A percentile compares a stretch with the other conserved stretches of the same genome.
These are phyloP conservation scores for Sarcodon aspratus DNA, from an alignment of 768 basidiomycete species.

Conservation along the genomic window DNA sequence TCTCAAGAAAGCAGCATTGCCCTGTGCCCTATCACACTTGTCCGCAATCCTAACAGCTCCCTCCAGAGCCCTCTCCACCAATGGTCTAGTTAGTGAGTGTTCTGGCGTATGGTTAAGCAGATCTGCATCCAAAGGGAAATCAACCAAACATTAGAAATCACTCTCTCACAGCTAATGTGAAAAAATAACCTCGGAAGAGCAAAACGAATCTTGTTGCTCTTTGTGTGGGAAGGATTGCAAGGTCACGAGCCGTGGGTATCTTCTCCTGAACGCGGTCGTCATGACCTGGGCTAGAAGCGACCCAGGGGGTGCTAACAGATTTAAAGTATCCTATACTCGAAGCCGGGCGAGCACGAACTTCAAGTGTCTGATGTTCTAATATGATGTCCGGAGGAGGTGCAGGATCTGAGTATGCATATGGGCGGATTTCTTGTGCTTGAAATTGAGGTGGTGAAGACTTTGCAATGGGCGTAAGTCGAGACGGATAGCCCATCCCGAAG, in stretches of 20 bases:
- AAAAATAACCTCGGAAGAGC: slow-evolving; percentile 41
- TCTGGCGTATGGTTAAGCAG: slow-evolving; percentile 37
- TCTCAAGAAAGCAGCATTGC: slow-evolving; percentile 33
- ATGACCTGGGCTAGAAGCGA: no score
- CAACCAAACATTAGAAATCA: neutral
- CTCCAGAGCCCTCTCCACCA: slow-evolving; percentile 49
- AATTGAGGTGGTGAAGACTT: no score
- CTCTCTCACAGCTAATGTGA: neutral
- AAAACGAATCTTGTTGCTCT: slow-evolving; percentile 54
- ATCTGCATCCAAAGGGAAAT: slow-evolving; percentile 22
- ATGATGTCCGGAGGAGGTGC: no score
- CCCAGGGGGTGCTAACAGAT: no score
- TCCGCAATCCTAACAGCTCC: slow-evolving; percentile 45
- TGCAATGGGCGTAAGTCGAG: no score
- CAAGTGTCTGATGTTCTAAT: no score
- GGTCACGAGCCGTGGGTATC: slow-evolving; percentile 32
- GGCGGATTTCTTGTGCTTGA: no score
- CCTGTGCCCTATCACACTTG: slow-evolving; percentile 51
- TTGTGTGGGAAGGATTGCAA: slow-evolving; percentile 55
- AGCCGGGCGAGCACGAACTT: no score
- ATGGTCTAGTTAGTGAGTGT: slow-evolving; percentile 33
- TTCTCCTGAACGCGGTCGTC: slow-evolving; percentile 7
- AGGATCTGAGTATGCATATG: no score
- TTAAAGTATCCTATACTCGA: no score
- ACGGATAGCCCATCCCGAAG: no score